phyloP scores from a whole-genome alignment of 495 filamentous ascomycete species.

The Aspergillus funiculosus region DNA sequence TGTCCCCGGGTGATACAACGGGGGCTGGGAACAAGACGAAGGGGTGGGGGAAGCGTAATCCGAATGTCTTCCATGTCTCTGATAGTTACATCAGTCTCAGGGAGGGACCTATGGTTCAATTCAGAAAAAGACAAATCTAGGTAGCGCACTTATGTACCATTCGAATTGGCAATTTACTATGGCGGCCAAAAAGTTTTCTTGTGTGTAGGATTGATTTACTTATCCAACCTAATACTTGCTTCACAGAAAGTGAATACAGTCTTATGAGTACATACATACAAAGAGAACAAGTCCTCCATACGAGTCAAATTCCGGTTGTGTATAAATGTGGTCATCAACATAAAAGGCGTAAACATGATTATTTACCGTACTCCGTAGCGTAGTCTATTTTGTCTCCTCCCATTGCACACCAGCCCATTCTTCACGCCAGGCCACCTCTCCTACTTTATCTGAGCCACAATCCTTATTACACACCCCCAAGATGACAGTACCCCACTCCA shows the following conservation, averaged over 20 bases:
- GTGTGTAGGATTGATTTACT: no score
- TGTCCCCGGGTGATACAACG: slow-evolving; percentile 3
- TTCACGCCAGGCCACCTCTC: slow-evolving; percentile 66
- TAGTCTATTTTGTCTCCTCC: slow-evolving; percentile 60
- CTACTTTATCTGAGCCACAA: slow-evolving; percentile 53
- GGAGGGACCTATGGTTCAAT: slow-evolving; percentile 9
- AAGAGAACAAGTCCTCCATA: neutral
- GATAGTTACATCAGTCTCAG: slow-evolving; percentile 12
- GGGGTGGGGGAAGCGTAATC: neutral
- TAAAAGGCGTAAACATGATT: slow-evolving; percentile 11
- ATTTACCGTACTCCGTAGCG: no score
- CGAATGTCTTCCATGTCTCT: neutral
- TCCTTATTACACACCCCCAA: slow-evolving; percentile 74
- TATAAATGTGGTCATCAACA: slow-evolving; percentile 16
- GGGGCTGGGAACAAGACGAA: neutral
- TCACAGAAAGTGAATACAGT: neutral
- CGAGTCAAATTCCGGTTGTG: neutral
- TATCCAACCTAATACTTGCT: no score
- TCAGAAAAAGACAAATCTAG: no score
- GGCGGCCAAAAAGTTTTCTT: no score
- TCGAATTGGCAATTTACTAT: no score
- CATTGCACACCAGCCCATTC: slow-evolving; percentile 98
- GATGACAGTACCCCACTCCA: slow-evolving; percentile 98
- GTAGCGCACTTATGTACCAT: no score
- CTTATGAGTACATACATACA: neutral